A percentile compares a stretch with the other conserved stretches of the same genome.
These are phyloP conservation scores for Calonectria leucothoes DNA, from an alignment of 2,329 filamentous ascomycete genomes.

Conservation along the genomic window DNA sequence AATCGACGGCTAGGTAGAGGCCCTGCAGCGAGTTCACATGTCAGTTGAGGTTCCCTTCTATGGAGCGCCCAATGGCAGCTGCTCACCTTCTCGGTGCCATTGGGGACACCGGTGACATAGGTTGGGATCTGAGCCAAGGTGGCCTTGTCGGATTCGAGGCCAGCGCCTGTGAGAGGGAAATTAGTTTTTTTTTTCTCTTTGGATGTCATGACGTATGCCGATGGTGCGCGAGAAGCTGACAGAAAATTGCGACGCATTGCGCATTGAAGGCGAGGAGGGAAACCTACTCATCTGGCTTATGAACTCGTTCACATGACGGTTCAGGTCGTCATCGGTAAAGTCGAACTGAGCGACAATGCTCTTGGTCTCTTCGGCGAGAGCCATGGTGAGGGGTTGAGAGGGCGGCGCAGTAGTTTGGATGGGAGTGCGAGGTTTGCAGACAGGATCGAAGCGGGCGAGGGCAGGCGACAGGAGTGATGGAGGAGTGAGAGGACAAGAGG, in stretches of 20 bases:
- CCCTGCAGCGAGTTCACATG: conserved; percentile 67
- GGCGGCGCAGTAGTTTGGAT: conserved; percentile 66
- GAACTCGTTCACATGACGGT: conserved; percentile 86
- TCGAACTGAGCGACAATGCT: conserved; percentile 88
- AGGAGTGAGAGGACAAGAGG: conserved; percentile 42
- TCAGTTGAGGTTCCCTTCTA: background rate
- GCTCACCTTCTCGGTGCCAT: conserved; percentile 93
- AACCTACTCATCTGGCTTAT: conserved; percentile 80
- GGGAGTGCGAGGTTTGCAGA: conserved; percentile 66
- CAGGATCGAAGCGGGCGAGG: conserved; percentile 54
- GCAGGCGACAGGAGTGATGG: conserved; percentile 43
- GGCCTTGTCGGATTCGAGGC: conserved; percentile 80
- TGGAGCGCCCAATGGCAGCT: conserved; percentile 9
- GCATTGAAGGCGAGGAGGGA: background rate
- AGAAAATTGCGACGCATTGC: conserved; percentile 4
- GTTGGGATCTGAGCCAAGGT: conserved; percentile 96
- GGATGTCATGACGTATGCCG: conserved; percentile 17
- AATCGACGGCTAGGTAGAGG: conserved; percentile 93
- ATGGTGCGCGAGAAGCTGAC: conserved; percentile 18
- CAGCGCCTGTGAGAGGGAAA: conserved; percentile 71
- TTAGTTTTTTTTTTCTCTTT: conserved; percentile 22
- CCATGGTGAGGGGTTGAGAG: conserved; percentile 70
- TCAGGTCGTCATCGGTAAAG: conserved; percentile 81
- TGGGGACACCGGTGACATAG: conserved; percentile 94
- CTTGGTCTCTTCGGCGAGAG: conserved; percentile 77